A percentile compares a stretch with the other conserved stretches of the same genome.
These are phyloP conservation scores for Syncephalis fuscata DNA, from an alignment of 371 early-diverging fungal species.

Conservation along the genomic window DNA sequence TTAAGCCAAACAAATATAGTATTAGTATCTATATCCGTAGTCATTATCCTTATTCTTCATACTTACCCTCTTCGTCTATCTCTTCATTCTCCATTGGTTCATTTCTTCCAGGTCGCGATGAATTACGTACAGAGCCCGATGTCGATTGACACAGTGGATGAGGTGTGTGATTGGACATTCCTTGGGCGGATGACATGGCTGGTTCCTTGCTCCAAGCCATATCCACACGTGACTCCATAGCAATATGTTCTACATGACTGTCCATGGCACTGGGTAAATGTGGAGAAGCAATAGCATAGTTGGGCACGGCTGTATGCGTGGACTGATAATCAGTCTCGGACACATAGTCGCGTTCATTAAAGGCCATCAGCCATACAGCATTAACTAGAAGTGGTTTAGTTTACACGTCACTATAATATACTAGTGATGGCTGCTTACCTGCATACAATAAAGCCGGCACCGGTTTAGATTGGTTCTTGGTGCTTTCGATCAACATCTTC, in stretches of 20 bases:
- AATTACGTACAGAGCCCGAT: conserved; percentile 1
- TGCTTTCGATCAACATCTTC: conserved; percentile 60
- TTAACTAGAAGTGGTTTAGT: conserved; percentile 19
- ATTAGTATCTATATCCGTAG: background rate
- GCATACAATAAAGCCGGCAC: conserved; percentile 70
- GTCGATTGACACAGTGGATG: conserved; percentile 1
- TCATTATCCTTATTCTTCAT: no score
- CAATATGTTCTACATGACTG: background rate
- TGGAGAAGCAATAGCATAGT: background rate
- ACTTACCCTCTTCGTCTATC: no score
- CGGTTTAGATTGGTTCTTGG: conserved; percentile 47
- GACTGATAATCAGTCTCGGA: conserved; percentile 4
- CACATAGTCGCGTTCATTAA: conserved; percentile 8
- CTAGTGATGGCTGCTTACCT: conserved; percentile 1
- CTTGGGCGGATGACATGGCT: no score
- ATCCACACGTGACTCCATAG: conserved; percentile 4
- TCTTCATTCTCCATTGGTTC: background rate
- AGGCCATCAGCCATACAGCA: conserved; percentile 67
- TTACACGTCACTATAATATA: no score
- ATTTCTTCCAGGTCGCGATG: background rate
- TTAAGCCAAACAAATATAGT: background rate
- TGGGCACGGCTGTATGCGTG: conserved; percentile 1
- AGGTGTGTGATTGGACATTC: background rate
- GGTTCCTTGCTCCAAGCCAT: no score
- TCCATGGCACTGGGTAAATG: background rate